phyloP scores from a whole-genome alignment of 2,329 filamentous ascomycete genomes.

The Neofusicoccum umdonicola region DNA sequence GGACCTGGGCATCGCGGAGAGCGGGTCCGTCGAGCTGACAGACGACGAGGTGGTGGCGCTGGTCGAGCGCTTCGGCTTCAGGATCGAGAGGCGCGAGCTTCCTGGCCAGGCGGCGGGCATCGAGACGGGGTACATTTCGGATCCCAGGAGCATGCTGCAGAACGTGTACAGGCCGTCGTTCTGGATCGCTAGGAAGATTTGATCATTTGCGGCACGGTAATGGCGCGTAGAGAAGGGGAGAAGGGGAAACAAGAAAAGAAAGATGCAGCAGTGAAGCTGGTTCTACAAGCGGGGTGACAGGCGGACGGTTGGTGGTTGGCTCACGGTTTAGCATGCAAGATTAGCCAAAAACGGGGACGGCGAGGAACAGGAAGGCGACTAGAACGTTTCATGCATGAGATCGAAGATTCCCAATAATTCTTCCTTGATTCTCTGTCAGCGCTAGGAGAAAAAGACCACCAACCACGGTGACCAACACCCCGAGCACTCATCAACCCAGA shows the following conservation, averaged over 20 bases:
- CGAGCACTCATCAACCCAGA: neutral
- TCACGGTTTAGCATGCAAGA: neutral
- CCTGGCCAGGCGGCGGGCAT: constrained; percentile 40
- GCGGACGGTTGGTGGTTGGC: neutral
- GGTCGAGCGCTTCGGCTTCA: constrained; percentile 73
- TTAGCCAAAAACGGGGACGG: neutral
- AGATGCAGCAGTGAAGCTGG: neutral
- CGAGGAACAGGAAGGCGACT: constrained; percentile 5
- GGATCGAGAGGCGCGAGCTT: constrained; percentile 60
- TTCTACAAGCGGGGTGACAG: neutral
- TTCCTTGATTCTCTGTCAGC: neutral
- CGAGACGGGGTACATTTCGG: constrained; percentile 83
- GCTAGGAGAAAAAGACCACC: neutral
- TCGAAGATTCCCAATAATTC: neutral
- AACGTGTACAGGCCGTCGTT: constrained; percentile 76
- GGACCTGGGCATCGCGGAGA: constrained; percentile 71
- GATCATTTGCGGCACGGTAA: too few relatives aligned
- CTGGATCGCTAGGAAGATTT: constrained; percentile 77
- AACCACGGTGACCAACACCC: neutral
- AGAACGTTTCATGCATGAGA: neutral
- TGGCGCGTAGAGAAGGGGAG: neutral
- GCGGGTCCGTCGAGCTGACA: constrained; percentile 84
- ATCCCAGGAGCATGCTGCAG: constrained; percentile 79
- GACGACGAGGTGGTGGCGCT: constrained; percentile 83
- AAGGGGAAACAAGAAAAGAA: neutral